These are phyloP conservation scores for Fusarium compactum DNA, from an alignment of 2,329 filamentous ascomycete species.

Conservation along the genomic window DNA sequence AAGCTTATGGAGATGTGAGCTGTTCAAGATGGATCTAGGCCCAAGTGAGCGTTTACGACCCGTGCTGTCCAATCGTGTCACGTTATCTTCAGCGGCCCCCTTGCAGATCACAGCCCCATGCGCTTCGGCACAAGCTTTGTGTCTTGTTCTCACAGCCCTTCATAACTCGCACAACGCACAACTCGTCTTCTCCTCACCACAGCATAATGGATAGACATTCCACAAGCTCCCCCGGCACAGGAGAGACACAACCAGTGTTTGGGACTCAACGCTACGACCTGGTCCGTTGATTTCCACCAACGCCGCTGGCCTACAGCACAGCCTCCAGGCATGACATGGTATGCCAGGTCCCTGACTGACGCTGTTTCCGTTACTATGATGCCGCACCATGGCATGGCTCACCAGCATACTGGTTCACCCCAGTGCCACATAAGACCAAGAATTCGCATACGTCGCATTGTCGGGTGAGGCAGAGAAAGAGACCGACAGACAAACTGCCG, in stretches of 20 bases:
- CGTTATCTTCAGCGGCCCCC: slow-evolving; percentile 1
- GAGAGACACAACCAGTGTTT: slow-evolving; percentile 45
- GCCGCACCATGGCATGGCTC: slow-evolving; percentile 22
- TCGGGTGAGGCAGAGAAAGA: not conserved
- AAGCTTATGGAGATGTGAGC: slow-evolving; percentile 1
- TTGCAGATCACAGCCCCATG: slow-evolving; percentile 17
- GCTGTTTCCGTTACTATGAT: slow-evolving; percentile 7
- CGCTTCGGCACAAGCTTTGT: slow-evolving; percentile 5
- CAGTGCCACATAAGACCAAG: not conserved
- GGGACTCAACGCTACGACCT: slow-evolving; percentile 42
- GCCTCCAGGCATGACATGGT: not conserved
- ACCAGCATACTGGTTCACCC: slow-evolving; percentile 23
- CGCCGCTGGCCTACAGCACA: slow-evolving; percentile 20
- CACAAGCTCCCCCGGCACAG: slow-evolving; percentile 43
- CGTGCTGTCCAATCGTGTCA: slow-evolving; percentile 24
- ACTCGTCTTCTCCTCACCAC: slow-evolving; percentile 9
- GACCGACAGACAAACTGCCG: not conserved
- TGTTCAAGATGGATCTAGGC: not conserved
- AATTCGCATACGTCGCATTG: not conserved
- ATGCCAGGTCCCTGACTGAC: slow-evolving; percentile 26
- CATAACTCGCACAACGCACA: slow-evolving; percentile 40
- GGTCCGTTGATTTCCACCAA: slow-evolving; percentile 32
- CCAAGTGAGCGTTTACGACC: not conserved
- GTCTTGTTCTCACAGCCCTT: slow-evolving; percentile 3
- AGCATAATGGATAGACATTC: slow-evolving; percentile 26